Evolutionary conservation across 208 protist species (phyloP).

Genomic region (Novymonas esmeraldas): DNA sequence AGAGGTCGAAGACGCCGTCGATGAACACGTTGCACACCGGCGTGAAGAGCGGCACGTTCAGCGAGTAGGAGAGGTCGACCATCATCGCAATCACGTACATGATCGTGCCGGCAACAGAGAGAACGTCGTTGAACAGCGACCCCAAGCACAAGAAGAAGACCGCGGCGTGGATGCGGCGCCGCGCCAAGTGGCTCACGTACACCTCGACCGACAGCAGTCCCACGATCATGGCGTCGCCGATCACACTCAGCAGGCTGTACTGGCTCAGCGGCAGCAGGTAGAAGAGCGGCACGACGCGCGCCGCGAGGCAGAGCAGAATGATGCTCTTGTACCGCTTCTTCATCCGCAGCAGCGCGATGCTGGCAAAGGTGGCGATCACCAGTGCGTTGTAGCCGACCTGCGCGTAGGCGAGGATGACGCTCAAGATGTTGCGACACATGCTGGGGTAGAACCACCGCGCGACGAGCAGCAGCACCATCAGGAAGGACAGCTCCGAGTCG

Average conservation of each 20-base stretch:
- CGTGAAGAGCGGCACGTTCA: conserved; percentile 91
- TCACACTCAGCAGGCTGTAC: conserved; percentile 70
- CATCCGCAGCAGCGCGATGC: conserved; percentile 71
- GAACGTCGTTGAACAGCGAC: conserved; percentile 87
- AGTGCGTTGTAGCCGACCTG: conserved; percentile 53
- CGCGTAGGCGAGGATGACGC: conserved; percentile 22
- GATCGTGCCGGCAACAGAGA: conserved; percentile 60
- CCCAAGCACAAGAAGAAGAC: conserved; percentile 84
- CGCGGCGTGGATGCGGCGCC: conserved; percentile 83
- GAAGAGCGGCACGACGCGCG: conserved; percentile 76
- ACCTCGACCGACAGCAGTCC: conserved; percentile 86
- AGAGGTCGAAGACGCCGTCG: conserved; percentile 94
- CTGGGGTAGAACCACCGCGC: conserved; percentile 54
- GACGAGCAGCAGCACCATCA: conserved; percentile 70
- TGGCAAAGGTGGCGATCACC: conserved; percentile 62
- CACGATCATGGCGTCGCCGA: conserved; percentile 88
- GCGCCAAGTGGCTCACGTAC: conserved; percentile 85
- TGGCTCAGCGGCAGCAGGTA: conserved; percentile 76
- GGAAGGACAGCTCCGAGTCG: conserved; percentile 77
- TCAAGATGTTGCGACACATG: conserved; percentile 16
- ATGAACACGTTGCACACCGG: conserved; percentile 91
- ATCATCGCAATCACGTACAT: conserved; percentile 87
- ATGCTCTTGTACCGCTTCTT: conserved; percentile 64
- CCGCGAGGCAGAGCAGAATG: conserved; percentile 65
- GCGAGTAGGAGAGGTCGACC: conserved; percentile 84